Percentiles rank a stretch among this genome's conserved stretches.
phyloP scores from a whole-genome alignment of 129 eudicot species.

The Sambucus nigra region DNA sequence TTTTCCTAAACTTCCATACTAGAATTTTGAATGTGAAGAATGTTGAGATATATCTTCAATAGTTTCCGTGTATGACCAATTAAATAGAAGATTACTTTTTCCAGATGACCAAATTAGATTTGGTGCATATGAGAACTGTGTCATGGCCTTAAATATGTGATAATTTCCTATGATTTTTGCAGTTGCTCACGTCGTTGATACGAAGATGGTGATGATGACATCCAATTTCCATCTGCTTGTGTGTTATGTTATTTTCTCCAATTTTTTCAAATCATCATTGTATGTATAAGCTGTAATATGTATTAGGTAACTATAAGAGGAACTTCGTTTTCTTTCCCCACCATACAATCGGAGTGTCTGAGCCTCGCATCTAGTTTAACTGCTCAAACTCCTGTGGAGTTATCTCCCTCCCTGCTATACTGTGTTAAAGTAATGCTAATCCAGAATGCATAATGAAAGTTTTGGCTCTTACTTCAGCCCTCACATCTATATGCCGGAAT shows the following conservation, averaged over 20 bases:
- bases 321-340: neutral
- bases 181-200: conserved; percentile 85
- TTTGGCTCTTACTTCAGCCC: no score
- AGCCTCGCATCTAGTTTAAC: no score
- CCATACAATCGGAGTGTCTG: neutral
- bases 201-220: conserved; percentile 73
- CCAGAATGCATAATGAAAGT: neutral
- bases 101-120: neutral
- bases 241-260: neutral
- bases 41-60: neutral
- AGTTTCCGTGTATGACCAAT: neutral
- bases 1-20: neutral
- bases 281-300: neutral
- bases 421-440: neutral
- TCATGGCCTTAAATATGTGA: no score
- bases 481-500: no score
- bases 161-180: no score
- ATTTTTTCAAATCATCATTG: neutral
- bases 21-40: neutral
- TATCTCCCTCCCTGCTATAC: neutral
- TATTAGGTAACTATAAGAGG: neutral
- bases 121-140: no score
- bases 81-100: no score
- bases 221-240: neutral
- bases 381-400: neutral